Base-by-base conservation (phyloP, 2,329 filamentous ascomycete genomes). In the Paramyrothecium roridum region DNA sequence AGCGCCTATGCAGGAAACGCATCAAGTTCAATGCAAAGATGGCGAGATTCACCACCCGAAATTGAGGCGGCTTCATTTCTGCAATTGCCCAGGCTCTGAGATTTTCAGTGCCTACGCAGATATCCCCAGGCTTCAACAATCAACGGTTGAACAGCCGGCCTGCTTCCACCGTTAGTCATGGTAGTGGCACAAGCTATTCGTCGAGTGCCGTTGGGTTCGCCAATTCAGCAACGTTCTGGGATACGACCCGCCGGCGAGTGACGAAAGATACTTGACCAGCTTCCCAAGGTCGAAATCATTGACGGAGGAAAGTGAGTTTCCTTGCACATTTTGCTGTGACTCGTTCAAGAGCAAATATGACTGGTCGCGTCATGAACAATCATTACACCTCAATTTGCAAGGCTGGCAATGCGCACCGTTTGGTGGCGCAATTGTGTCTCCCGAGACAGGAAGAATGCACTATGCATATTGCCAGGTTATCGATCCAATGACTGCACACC, bases 291-390 rank as follows among this genome's bases (percentile, higher is more conserved):
- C 7, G 37, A 63, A 61, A 19, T 21, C 55, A 3, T 52, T 33
- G 0, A 12, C 13, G 0, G 54, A 52, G 1, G 55, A 59, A 26
- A 54, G 61, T 13, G 34, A 56, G 0, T 65, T 61, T 26, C 63
- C 54, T 2, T 65, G 63, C 45, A 65, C 63, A 0, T 65, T 65
- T 22, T 65, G 63, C 21, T 64, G 61, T 2, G 63, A 65, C 8
- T 59, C 56, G 2, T 65, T 65, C 11, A 65, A 64, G 21, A 65
- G 54, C 30, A 65, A 65, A 13, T 65, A 65, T 33, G 63, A 65
- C 19, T 65, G 63, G 63, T 56, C 61, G 0, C 53, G 63, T 0
- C 63, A 65, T 1, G 63, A 65, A 30, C 65, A 57, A 23, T 59
- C 63, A 0, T 57, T 65, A 0, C 63, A 65, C 11, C 33, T 65